phyloP scores from a whole-genome alignment of 148 eudicot genomes.

The Drosera capensis region DNA sequence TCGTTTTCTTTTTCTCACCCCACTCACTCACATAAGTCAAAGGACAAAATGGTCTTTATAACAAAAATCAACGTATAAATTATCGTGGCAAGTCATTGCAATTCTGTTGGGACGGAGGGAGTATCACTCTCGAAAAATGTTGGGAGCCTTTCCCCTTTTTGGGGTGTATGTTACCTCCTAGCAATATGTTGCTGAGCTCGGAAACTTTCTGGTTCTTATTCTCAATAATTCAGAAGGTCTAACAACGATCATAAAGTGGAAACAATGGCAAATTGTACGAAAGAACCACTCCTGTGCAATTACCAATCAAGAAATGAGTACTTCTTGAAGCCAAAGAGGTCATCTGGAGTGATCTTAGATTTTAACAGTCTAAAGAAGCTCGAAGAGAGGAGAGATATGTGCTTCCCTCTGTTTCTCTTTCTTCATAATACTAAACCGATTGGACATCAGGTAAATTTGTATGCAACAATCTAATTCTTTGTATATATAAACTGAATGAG shows the following conservation, averaged over 20 bases:
- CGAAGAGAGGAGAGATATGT: conserved; percentile 56
- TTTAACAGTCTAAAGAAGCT: conserved; percentile 42
- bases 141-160: too few relatives aligned
- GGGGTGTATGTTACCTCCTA: too few relatives aligned
- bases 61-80: too few relatives aligned
- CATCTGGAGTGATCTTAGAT: conserved; percentile 51
- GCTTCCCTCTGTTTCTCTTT: conserved; percentile 66
- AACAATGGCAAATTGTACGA: conserved; percentile 20
- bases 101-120: too few relatives aligned
- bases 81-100: too few relatives aligned
- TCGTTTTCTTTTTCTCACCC: too few relatives aligned
- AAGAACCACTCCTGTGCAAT: conserved; percentile 29
- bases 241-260: conserved; percentile 21
- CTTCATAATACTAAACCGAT: conserved; percentile 90
- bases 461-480: neutral
- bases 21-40: too few relatives aligned
- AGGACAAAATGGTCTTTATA: too few relatives aligned
- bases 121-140: too few relatives aligned
- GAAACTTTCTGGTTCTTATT: too few relatives aligned
- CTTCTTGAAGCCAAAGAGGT: conserved; percentile 29
- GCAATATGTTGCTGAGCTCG: too few relatives aligned
- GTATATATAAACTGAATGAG: too few relatives aligned
- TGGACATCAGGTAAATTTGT: conserved; percentile 70
- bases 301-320: conserved; percentile 20
- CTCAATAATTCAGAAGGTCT: conserved; percentile 10